Base-by-base conservation (phyloP, 169 alveolate genomes). In the Eimeria brunetti region DNA sequence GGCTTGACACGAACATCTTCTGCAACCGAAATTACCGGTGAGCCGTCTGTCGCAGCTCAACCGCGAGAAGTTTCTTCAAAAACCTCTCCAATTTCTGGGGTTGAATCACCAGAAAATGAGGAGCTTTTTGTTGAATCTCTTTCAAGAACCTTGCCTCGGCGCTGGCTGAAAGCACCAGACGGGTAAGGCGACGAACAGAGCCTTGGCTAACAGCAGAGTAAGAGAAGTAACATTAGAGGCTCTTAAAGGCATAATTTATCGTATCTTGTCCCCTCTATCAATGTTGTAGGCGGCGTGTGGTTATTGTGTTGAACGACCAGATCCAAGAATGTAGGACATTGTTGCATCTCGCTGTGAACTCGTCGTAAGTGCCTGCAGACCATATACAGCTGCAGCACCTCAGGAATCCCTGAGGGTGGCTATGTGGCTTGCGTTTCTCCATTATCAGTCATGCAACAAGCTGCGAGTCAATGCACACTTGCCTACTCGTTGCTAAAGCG, bases 321-420 rank as follows among this genome's bases (percentile, higher is more conserved):
- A 86, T 86, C 64, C 30, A 60, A 51, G 92, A 86, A 18, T 86
- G 92, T 49, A 36, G 92, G 80, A 38, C 20, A 18, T 27, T 86
- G 62, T 33, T 86, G 81, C 92, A 86, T 86, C 92, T 86, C 81
- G 92, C 92, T 20, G 81, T 41, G 44, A 86, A 71, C 81, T 38
- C 44, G 36, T 49, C 83, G 92, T 86, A 62, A 86, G 92, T 16
- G 33, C 8, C 69, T 56, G 24, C 56, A 53, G 53, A 38, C 51
- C 18, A 33, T 2, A 12, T 56, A 36, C 6, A 20, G 56, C 30
- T 38, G 83, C 53, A 73, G 53, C 6, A 38, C 56, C 16, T 36
- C 33, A 73, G 83, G 53, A 38, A 2, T 38, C 83, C 83, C 14
- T 38, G 14, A 38, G 18, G 36, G 51, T 36, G 46, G 44, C 78